Percentiles rank a stretch among this genome's conserved stretches.
These are phyloP conservation scores for Lipomyces anomalus DNA, from an alignment of 805 yeast genomes.

Conservation along the genomic window DNA sequence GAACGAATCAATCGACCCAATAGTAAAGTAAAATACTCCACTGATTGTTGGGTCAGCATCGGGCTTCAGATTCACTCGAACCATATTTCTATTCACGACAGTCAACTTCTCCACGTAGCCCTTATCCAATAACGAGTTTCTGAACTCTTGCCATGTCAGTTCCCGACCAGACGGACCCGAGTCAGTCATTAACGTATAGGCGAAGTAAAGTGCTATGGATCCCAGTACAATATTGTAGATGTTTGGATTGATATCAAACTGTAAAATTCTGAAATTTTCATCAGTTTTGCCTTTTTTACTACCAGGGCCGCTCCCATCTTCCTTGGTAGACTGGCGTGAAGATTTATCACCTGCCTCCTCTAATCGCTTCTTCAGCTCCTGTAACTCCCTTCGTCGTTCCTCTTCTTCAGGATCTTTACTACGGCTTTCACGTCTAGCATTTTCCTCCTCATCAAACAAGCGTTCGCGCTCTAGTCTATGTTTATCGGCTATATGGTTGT, in stretches of 20 bases:
- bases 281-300: not conserved
- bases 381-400: not conserved
- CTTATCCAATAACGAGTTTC: conserved; percentile 64
- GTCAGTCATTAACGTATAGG: conserved; percentile 9
- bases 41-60: conserved; percentile 51
- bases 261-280: conserved; percentile 3
- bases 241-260: conserved; percentile 19
- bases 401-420: not conserved
- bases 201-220: conserved; percentile 4
- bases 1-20: conserved; percentile 85
- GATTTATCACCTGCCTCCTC: not conserved
- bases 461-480: not conserved
- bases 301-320: not conserved
- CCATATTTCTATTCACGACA: conserved; percentile 72
- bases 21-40: conserved; percentile 53
- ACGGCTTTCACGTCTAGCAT: not conserved
- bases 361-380: not conserved
- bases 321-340: not conserved
- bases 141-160: conserved; percentile 89
- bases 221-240: conserved; percentile 8
- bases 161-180: conserved; percentile 35
- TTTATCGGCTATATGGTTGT: too few species aligned
- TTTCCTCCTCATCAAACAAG: not conserved
- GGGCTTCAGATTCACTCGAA: conserved; percentile 53
- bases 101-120: conserved; percentile 68